A percentile compares a stretch with the other conserved stretches of the same genome.
These are phyloP conservation scores for Withania somnifera DNA, from an alignment of 305 asterid species.

Conservation along the genomic window DNA sequence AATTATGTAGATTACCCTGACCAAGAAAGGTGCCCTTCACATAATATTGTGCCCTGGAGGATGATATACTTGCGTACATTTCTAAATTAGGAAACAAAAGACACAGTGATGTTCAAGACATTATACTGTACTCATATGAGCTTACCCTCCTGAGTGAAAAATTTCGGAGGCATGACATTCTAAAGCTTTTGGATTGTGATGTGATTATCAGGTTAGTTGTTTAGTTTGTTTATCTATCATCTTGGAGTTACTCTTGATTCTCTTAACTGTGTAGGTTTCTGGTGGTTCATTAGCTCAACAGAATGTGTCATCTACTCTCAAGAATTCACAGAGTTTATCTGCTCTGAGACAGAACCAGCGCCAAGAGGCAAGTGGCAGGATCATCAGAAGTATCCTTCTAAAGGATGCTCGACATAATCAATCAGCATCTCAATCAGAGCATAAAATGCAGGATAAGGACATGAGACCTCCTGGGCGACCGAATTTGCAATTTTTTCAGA, in stretches of 20 bases:
- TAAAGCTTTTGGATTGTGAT: not conserved
- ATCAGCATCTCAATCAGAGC: conserved; percentile 35
- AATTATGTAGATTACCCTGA: not conserved
- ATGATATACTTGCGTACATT: not conserved
- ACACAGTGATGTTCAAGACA: not conserved
- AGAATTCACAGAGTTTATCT: conserved; percentile 28
- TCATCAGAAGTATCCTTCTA: conserved; percentile 61
- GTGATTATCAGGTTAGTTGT: not conserved
- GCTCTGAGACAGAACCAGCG: conserved; percentile 42
- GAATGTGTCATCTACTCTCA: conserved; percentile 29
- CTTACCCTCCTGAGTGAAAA: not conserved
- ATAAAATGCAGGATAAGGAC: conserved; percentile 41
- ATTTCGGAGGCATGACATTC: not conserved
- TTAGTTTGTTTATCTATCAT: not conserved
- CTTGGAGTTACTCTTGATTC: conserved; percentile 3
- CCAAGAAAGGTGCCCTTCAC: not conserved
- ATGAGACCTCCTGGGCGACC: conserved; percentile 65
- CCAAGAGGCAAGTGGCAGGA: conserved; percentile 66
- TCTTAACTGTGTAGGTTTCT: conserved; percentile 28
- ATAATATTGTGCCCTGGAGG: not conserved
- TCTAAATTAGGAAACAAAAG: not conserved
- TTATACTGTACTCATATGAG: not conserved
- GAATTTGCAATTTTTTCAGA: conserved; percentile 36
- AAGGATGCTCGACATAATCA: conserved; percentile 49
- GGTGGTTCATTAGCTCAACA: conserved; percentile 31